Percentiles rank a stretch among this genome's conserved stretches.
These are phyloP conservation scores for Eruca vesicaria DNA, from an alignment of 441 rosid species.

Conservation along the genomic window DNA sequence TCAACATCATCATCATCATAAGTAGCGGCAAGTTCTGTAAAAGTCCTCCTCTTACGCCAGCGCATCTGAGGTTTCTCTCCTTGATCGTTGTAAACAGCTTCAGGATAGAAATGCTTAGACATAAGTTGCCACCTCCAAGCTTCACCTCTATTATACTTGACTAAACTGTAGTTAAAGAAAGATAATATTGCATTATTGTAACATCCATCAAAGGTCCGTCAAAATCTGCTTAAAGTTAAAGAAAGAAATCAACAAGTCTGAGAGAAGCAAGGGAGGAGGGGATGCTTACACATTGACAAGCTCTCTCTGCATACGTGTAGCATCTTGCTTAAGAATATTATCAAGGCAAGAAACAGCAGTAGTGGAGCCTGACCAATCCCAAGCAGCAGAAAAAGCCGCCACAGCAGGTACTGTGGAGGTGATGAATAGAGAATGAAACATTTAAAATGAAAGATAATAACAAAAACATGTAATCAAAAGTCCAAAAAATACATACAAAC, in stretches of 20 bases:
- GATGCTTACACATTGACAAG: constrained; percentile 67
- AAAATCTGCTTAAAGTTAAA: too few relatives aligned
- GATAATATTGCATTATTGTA: background rate
- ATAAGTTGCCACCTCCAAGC: constrained; percentile 51
- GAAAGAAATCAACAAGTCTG: background rate
- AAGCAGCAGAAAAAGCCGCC: constrained; percentile 12
- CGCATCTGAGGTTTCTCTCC: constrained; percentile 54
- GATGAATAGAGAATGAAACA: background rate
- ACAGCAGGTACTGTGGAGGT: constrained; percentile 46
- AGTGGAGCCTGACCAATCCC: constrained; percentile 40
- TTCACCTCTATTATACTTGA: constrained; percentile 47
- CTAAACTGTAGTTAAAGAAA: constrained; percentile 43
- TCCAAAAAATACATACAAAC: constrained; percentile 15
- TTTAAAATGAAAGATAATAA: background rate
- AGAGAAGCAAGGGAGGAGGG: too few relatives aligned
- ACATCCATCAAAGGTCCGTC: background rate
- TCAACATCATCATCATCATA: constrained; percentile 42
- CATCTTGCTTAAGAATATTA: constrained; percentile 57
- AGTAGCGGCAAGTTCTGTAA: constrained; percentile 37
- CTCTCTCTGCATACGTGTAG: constrained; percentile 68
- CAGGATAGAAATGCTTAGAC: constrained; percentile 66
- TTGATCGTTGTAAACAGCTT: constrained; percentile 76
- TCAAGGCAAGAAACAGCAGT: constrained; percentile 51
- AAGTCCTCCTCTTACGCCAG: constrained; percentile 74
- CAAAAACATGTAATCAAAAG: background rate